Evolutionary conservation across 371 early-diverging fungal species (phyloP), one percentile per base, ranked within the genome.

Genomic region (Batkoa obscura): DNA sequence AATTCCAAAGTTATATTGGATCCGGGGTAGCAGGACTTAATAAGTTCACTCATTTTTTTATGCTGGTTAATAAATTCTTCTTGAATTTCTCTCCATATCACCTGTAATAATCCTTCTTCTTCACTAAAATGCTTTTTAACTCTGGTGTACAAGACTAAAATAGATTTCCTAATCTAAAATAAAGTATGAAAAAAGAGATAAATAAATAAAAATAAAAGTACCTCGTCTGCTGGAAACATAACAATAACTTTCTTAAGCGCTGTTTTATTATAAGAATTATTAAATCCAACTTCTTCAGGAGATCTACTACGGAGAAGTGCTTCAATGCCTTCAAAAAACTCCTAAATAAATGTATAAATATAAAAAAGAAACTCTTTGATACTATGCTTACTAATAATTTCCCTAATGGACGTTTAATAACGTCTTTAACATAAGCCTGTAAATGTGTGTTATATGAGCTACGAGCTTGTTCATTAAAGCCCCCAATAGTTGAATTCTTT

Each of bases 251-350:
- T 88, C 53, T 83, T 83, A 13, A 90, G 70, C 10, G 84, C 81
- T 0, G 77, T 67, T 67, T 90, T 91, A 74, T 81, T 88, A 65
- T 84, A 88, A 43, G 83, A 79, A 65, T 87, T 64, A 57, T 86
- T 85, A 66, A 80, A 90, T 12, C 79, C 74, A 9, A 91, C 82
- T 68, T 91, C 92, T 56, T 94, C 90, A 1, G 80, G 72, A 12
- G 72, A 66, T 33, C 73, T 75, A 12, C 82, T 81, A 60, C 81
- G 85, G 48, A 86, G 70, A 58, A 88, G 62, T 13, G 70, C 74
- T 43, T 92, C 88, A 6, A 96, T 84, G 6, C 90, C 92, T 58
- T 93, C 93, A 65, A 94, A 96, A 66, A 96, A 96, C 67, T 90
- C 94, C 83, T 83, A 58, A 0, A 52, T 53, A 2, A 15, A 33